These are phyloP conservation scores for Eucalyptus polyanthemos DNA, from an alignment of 345 rosid species.

Conservation along the genomic window DNA sequence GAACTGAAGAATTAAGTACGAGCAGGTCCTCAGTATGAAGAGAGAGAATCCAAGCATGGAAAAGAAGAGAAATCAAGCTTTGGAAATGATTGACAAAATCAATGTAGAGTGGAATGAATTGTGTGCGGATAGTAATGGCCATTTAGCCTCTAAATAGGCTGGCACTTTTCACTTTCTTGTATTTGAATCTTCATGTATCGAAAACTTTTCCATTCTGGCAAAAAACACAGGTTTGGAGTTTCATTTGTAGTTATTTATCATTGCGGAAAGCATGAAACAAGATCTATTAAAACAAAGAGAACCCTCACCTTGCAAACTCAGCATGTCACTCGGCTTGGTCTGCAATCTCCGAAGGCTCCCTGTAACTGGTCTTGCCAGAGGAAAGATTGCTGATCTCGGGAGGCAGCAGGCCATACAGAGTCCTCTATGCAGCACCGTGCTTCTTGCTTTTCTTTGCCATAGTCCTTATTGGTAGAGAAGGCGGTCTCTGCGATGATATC, in stretches of 20 bases:
- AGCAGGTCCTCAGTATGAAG: background rate
- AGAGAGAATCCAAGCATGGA: background rate
- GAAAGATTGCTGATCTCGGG: background rate
- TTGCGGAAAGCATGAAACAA: background rate
- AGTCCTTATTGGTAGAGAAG: too few species aligned
- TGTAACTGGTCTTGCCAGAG: background rate
- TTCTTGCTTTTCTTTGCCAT: too few species aligned
- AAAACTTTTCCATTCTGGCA: background rate
- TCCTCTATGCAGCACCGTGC: too few species aligned
- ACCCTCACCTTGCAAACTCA: background rate
- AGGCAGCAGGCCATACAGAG: background rate
- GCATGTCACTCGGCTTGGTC: background rate
- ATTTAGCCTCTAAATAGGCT: background rate
- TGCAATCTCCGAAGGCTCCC: background rate
- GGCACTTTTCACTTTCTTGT: background rate
- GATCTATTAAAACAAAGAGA: too few species aligned
- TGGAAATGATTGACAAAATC: background rate
- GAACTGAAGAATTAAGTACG: background rate
- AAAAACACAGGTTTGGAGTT: background rate
- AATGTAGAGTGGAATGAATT: background rate
- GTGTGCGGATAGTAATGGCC: background rate
- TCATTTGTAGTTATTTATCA: background rate
- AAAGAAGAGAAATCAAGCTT: background rate
- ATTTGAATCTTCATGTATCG: background rate
- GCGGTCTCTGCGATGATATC: accelerated